phyloP scores from a whole-genome alignment of 768 basidiomycete genomes.

The Solioccasus polychromus region DNA sequence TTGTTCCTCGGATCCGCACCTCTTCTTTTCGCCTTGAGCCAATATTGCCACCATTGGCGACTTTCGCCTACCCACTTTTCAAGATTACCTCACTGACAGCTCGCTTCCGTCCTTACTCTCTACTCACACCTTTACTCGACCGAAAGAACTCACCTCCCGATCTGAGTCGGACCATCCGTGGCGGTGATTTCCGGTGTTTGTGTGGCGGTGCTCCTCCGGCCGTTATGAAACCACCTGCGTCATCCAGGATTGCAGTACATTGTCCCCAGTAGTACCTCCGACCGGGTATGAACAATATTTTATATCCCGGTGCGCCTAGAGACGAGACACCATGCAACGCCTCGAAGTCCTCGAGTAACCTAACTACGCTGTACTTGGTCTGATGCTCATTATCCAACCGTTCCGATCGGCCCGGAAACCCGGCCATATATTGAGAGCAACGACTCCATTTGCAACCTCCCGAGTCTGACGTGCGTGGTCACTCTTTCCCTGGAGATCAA shows the following conservation, averaged over 20 bases:
- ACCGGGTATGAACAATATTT: neutral
- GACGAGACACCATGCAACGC: too few species aligned
- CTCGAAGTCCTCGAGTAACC: too few species aligned
- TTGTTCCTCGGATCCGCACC: conserved; percentile 26
- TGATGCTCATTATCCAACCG: too few species aligned
- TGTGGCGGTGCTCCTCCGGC: conserved; percentile 9
- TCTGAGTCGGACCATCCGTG: too few species aligned
- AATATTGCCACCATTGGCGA: conserved; percentile 16
- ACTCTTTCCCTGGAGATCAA: neutral
- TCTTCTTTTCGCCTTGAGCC: neutral
- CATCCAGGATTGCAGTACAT: too few species aligned
- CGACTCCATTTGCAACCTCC: too few species aligned
- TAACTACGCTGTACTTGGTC: too few species aligned
- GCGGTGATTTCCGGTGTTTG: conserved; percentile 10
- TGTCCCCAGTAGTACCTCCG: too few species aligned
- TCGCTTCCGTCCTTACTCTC: conserved; percentile 16
- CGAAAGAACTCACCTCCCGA: too few species aligned
- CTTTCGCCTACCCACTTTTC: neutral
- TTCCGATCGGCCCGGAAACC: neutral
- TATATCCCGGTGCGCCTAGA: neutral
- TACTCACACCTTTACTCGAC: too few species aligned
- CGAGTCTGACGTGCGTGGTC: too few species aligned
- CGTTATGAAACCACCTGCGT: too few species aligned
- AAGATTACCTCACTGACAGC: conserved; percentile 10
- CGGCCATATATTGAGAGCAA: neutral